Percentiles rank a stretch among this genome's conserved stretches.
These are phyloP conservation scores for Lepidopterella palustris DNA, from an alignment of 495 filamentous ascomycete genomes.

Conservation along the genomic window DNA sequence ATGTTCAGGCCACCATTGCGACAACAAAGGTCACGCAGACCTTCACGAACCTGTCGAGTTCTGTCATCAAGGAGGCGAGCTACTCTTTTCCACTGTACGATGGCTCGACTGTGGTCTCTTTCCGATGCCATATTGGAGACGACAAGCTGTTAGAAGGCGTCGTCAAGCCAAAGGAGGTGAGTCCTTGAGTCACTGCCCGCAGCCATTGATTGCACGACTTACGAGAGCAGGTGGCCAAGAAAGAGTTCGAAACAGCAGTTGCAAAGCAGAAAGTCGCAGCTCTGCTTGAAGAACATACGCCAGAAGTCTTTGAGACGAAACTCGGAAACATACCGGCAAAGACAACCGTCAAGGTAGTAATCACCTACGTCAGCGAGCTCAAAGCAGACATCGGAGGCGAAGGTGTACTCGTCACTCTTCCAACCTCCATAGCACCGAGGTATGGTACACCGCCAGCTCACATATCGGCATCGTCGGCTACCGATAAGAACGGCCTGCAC, in stretches of 20 bases:
- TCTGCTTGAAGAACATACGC: conserved; percentile 28
- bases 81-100: conserved; percentile 12
- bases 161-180: conserved; percentile 5
- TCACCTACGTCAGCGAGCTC: conserved; percentile 21
- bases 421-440: conserved; percentile 30
- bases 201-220: no score
- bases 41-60: not conserved
- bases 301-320: conserved; percentile 30
- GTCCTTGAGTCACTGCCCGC: no score
- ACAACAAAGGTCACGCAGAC: not conserved
- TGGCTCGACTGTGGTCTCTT: not conserved
- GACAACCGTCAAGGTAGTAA: conserved; percentile 22
- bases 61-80: not conserved
- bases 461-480: not conserved
- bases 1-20: not conserved
- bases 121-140: not conserved
- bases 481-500: not conserved
- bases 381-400: conserved; percentile 21
- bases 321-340: conserved; percentile 31
- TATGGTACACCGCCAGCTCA: conserved; percentile 23
- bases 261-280: conserved; percentile 15
- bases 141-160: not conserved
- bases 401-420: conserved; percentile 27
- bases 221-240: conserved; percentile 7
- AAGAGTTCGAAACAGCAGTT: conserved; percentile 19